These are phyloP conservation scores for Diutina ranongensis DNA, from an alignment of 1,139 yeast genomes.

Conservation along the genomic window DNA sequence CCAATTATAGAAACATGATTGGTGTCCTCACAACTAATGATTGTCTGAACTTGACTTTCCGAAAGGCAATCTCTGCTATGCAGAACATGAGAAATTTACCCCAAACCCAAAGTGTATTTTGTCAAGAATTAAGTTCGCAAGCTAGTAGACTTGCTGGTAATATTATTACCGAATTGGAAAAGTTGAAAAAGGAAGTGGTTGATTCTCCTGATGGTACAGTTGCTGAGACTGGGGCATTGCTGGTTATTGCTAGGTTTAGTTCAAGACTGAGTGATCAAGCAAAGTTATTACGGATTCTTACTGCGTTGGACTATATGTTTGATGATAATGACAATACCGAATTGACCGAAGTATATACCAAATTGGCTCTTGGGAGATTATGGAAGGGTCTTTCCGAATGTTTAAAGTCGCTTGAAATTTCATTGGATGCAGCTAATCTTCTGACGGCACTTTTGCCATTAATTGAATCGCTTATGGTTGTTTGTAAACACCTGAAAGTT, in stretches of 20 bases:
- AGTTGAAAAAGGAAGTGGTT: constrained; percentile 36
- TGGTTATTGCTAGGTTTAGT: constrained; percentile 55
- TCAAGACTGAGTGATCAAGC: constrained; percentile 84
- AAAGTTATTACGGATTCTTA: constrained; percentile 67
- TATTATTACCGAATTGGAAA: constrained; percentile 45
- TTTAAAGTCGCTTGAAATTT: background rate
- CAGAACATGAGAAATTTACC: constrained; percentile 59
- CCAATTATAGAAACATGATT: constrained; percentile 51
- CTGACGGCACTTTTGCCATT: constrained; percentile 79
- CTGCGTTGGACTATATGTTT: constrained; percentile 80
- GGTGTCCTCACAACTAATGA: constrained; percentile 73
- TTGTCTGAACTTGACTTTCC: constrained; percentile 77
- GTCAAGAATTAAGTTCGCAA: constrained; percentile 53
- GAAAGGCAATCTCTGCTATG: constrained; percentile 75
- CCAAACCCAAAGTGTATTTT: constrained; percentile 55
- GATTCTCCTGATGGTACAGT: background rate
- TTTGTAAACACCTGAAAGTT: constrained; percentile 78
- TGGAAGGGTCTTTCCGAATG: constrained; percentile 64
- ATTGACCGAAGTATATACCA: constrained; percentile 51
- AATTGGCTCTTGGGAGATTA: constrained; percentile 60
- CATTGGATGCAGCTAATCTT: constrained; percentile 25
- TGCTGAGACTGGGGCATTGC: constrained; percentile 12
- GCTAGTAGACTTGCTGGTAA: constrained; percentile 53
- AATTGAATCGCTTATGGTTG: constrained; percentile 90
- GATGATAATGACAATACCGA: constrained; percentile 24